These are phyloP conservation scores for Ceratopteris richardii DNA, from an alignment of 75 land plant genomes.

Conservation along the genomic window DNA sequence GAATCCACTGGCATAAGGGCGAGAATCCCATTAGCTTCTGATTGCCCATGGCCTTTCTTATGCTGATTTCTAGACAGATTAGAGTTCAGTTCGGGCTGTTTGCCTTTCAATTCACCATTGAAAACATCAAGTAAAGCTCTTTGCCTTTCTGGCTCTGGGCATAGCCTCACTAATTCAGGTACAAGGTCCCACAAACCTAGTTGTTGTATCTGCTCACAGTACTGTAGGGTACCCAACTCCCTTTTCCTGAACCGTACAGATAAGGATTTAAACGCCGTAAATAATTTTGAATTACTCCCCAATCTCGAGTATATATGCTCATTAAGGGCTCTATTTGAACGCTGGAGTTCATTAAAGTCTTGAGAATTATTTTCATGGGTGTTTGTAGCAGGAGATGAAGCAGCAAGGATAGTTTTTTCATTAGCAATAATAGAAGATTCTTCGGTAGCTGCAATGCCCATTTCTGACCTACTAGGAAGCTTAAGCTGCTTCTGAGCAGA, in stretches of 20 bases:
- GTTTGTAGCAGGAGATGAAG: background rate
- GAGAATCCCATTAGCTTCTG: too few species aligned
- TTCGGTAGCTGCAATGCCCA: background rate
- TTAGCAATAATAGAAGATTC: background rate
- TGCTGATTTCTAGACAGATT: background rate
- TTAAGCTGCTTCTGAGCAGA: background rate
- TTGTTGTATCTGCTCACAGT: constrained; percentile 43
- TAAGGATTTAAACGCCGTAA: constrained; percentile 57
- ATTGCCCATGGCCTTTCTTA: too few species aligned
- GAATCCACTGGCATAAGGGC: background rate
- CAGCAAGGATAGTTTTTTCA: too few species aligned
- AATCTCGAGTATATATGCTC: constrained; percentile 62
- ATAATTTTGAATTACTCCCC: constrained; percentile 56
- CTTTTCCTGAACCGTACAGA: constrained; percentile 62
- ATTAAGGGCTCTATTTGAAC: constrained; percentile 76
- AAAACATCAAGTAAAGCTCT: constrained; percentile 63
- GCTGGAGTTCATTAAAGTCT: constrained; percentile 44
- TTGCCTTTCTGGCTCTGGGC: constrained; percentile 72
- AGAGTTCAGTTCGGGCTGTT: background rate
- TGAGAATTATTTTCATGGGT: constrained; percentile 1
- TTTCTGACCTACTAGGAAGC: background rate
- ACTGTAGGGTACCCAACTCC: constrained; percentile 36
- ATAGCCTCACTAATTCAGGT: constrained; percentile 78
- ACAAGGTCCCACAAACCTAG: constrained; percentile 70
- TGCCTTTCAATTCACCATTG: constrained; percentile 12